phyloP scores from a whole-genome alignment of 2,329 filamentous ascomycete species.

The Penicillium sp. region DNA sequence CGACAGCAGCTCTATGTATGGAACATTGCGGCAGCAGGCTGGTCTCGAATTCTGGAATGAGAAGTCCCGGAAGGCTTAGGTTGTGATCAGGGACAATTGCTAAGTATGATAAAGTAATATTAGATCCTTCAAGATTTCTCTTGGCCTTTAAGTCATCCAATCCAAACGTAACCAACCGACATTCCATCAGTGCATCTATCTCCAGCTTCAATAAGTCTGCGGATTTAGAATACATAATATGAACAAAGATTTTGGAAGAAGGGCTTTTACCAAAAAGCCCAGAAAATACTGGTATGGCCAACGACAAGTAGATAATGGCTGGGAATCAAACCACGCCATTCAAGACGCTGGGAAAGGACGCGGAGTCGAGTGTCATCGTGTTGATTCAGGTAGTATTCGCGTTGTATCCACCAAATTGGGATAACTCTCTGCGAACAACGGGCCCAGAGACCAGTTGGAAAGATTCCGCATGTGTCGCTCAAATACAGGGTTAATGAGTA shows the following conservation, averaged over 20 bases:
- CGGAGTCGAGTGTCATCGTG: not conserved
- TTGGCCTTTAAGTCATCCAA: not conserved
- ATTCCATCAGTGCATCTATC: not conserved
- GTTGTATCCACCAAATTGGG: slow-evolving; percentile 53
- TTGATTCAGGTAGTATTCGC: slow-evolving; percentile 30
- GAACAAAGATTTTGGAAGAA: not conserved
- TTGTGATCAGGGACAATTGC: not conserved
- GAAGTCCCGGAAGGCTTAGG: slow-evolving; percentile 32
- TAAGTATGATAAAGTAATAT: slow-evolving; percentile 4
- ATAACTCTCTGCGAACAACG: slow-evolving; percentile 64
- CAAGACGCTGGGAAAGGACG: not conserved
- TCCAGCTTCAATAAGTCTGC: not conserved
- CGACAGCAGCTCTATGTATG: slow-evolving; percentile 42
- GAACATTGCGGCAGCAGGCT: slow-evolving; percentile 35
- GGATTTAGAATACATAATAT: not conserved
- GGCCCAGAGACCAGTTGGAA: slow-evolving; percentile 79
- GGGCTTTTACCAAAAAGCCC: not conserved
- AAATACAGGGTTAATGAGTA: slow-evolving; percentile 83
- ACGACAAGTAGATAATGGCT: not conserved
- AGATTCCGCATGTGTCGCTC: slow-evolving; percentile 73
- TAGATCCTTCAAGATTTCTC: not conserved
- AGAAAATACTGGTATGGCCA: not conserved
- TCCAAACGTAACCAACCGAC: not conserved
- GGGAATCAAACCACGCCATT: not conserved
- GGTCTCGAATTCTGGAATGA: slow-evolving; percentile 41